Conservation (phyloP, 2,329 filamentous ascomycete genomes). For the Exutisphaerella laricina region DNA sequence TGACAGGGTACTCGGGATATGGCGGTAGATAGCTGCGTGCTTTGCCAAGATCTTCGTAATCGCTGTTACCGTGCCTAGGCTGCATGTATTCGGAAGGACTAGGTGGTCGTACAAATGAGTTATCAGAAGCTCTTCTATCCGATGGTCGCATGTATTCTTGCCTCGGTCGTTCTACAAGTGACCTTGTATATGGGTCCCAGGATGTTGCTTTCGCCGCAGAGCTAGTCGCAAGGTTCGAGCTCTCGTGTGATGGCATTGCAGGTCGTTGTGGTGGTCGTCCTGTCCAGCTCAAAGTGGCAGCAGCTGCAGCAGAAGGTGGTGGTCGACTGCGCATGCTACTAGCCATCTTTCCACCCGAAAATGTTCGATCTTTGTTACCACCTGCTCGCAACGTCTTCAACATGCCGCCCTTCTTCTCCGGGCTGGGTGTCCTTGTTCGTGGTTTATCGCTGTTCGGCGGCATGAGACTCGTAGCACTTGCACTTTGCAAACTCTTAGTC, state of each 20-base stretch:
- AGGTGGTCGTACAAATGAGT: slow-evolving; percentile 25
- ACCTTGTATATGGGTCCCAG: slow-evolving; percentile 34
- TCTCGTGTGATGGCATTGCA: slow-evolving; percentile 13
- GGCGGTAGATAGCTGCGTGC: slow-evolving; percentile 22
- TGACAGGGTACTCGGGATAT: slow-evolving; percentile 30
- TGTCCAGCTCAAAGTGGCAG: slow-evolving; percentile 58
- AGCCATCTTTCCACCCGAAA: slow-evolving; percentile 43
- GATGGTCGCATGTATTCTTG: not conserved
- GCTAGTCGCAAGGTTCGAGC: slow-evolving; percentile 6
- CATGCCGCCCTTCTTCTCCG: slow-evolving; percentile 56
- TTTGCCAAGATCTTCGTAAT: slow-evolving; percentile 16
- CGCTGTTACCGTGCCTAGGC: slow-evolving; percentile 16
- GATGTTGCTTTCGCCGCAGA: slow-evolving; percentile 9
- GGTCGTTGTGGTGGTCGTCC: slow-evolving; percentile 19
- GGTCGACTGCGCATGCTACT: slow-evolving; percentile 38
- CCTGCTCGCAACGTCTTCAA: slow-evolving; percentile 35
- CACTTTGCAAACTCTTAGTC: slow-evolving; percentile 24
- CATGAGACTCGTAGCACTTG: slow-evolving; percentile 14
- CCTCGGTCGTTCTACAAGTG: slow-evolving; percentile 24
- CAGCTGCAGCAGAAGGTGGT: slow-evolving; percentile 55
- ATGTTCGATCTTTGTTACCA: slow-evolving; percentile 26
- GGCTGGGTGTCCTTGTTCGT: slow-evolving; percentile 54
- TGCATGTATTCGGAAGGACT: slow-evolving; percentile 29
- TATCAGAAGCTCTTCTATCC: slow-evolving; percentile 23
- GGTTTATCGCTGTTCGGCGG: slow-evolving; percentile 19